Percentiles rank a stretch among this genome's conserved stretches.
Evolutionary conservation across 2,329 filamentous ascomycete genomes (phyloP).

Genomic region (Aspergillus texensis): DNA sequence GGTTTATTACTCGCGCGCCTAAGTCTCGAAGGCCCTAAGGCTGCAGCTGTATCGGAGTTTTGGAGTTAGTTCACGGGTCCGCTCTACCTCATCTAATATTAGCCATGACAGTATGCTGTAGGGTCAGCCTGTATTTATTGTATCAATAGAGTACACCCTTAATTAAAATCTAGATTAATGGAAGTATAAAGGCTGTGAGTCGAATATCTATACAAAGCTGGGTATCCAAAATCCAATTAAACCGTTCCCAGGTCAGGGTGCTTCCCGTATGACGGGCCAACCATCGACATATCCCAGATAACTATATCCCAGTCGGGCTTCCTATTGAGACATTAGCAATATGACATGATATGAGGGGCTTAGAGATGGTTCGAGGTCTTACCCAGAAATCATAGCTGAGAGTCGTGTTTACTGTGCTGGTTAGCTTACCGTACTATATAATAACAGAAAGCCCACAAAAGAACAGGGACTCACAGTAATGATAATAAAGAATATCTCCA

Average conservation of each 20-base stretch:
- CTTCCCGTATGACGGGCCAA: conserved; percentile 31
- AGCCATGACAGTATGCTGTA: too few relatives aligned
- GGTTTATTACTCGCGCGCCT: too few relatives aligned
- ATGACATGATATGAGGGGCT: background rate
- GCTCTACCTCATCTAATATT: too few relatives aligned
- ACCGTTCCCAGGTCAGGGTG: too few relatives aligned
- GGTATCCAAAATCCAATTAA: background rate
- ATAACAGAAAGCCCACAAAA: background rate
- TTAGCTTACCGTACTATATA: background rate
- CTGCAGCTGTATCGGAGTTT: too few relatives aligned
- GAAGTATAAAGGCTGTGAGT: background rate
- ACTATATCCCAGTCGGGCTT: conserved; percentile 36
- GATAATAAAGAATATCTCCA: conserved; percentile 38
- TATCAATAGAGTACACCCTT: background rate
- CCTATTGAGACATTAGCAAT: conserved; percentile 25
- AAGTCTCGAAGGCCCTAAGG: too few relatives aligned
- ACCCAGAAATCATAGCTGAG: conserved; percentile 34
- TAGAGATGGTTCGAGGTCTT: conserved; percentile 1
- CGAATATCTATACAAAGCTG: too few relatives aligned
- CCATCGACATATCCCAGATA: conserved; percentile 34
- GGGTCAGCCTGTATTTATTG: background rate
- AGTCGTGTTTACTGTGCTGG: conserved; percentile 32
- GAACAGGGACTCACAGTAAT: conserved; percentile 31
- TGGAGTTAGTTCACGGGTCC: too few relatives aligned
- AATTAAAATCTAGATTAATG: background rate